Evolutionary conservation across 257 asterid species (phyloP).

Genomic region (Plectranthus barbatus): DNA sequence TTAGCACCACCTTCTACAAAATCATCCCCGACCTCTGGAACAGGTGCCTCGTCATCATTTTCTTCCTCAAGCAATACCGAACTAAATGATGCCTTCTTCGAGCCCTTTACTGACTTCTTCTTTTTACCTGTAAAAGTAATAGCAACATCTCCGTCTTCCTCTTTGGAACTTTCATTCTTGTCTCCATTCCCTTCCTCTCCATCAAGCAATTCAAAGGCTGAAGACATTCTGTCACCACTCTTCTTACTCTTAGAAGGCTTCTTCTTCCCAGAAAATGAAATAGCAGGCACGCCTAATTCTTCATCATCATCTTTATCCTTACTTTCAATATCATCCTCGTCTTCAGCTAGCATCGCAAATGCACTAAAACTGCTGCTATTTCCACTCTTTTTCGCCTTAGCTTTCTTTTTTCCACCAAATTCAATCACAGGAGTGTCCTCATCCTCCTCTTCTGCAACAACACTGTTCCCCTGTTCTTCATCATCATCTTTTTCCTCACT

Average conservation of each 20-base stretch:
- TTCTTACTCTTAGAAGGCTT: constrained; percentile 62
- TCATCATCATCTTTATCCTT: constrained; percentile 41
- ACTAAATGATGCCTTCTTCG: constrained; percentile 36
- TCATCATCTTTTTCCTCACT: constrained; percentile 35
- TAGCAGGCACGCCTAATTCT: constrained; percentile 30
- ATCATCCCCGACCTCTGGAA: constrained; percentile 19
- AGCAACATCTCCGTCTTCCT: constrained; percentile 41
- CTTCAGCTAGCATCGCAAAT: constrained; percentile 56
- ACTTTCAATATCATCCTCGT: constrained; percentile 35
- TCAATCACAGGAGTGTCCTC: constrained; percentile 29
- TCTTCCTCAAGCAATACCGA: constrained; percentile 42
- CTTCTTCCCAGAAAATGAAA: constrained; percentile 60
- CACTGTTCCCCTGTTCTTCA: constrained; percentile 27
- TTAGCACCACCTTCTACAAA: constrained; percentile 19
- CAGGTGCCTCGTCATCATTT: constrained; percentile 31
- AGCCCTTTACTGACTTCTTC: constrained; percentile 58
- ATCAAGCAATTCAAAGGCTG: constrained; percentile 45
- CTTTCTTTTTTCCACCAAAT: constrained; percentile 57
- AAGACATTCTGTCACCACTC: constrained; percentile 21
- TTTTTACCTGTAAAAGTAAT: constrained; percentile 58
- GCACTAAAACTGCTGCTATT: constrained; percentile 24
- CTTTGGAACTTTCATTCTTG: constrained; percentile 35
- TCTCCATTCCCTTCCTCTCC: constrained; percentile 34
- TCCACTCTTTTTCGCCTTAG: constrained; percentile 53
- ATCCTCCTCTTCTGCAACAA: constrained; percentile 27